Percentiles rank a stretch among this genome's conserved stretches.
These are phyloP conservation scores for Monosporozyma unispora DNA, from an alignment of 805 yeast genomes.

Conservation along the genomic window DNA sequence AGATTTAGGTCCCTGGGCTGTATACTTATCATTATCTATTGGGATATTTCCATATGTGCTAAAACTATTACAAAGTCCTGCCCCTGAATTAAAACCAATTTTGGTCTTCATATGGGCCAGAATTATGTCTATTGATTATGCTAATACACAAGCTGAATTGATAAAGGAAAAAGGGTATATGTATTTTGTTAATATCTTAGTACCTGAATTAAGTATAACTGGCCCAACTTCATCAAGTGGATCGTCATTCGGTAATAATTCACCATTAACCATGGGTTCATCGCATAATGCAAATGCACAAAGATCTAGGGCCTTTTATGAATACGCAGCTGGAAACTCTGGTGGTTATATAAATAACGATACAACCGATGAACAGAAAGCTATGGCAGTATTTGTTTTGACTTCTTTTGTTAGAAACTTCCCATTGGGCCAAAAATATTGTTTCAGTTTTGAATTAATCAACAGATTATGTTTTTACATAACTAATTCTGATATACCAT, in stretches of 20 bases:
- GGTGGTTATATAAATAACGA: slow-evolving; percentile 16
- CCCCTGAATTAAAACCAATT: slow-evolving; percentile 89
- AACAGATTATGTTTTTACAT: slow-evolving; percentile 57
- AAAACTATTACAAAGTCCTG: slow-evolving; percentile 85
- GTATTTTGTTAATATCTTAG: slow-evolving; percentile 75
- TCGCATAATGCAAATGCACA: slow-evolving; percentile 1
- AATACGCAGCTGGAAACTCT: slow-evolving; percentile 1
- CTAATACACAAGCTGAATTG: slow-evolving; percentile 83
- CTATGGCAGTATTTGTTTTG: slow-evolving; percentile 88
- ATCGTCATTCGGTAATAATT: slow-evolving; percentile 11
- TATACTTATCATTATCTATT: slow-evolving; percentile 79
- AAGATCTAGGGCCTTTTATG: not conserved
- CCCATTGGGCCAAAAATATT: slow-evolving; percentile 67
- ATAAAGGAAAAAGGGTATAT: slow-evolving; percentile 85
- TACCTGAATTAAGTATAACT: slow-evolving; percentile 32
- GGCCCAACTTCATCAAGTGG: slow-evolving; percentile 12
- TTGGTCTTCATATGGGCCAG: slow-evolving; percentile 96
- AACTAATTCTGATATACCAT: slow-evolving; percentile 69
- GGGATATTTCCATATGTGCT: slow-evolving; percentile 95
- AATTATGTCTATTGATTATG: slow-evolving; percentile 89
- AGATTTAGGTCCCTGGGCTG: slow-evolving; percentile 97
- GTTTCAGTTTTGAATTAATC: slow-evolving; percentile 66
- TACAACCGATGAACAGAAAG: slow-evolving; percentile 73
- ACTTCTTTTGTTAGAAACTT: slow-evolving; percentile 77
- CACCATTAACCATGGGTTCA: slow-evolving; percentile 19